Conservation (phyloP, 768 basidiomycete species). For the Termitomyces sp. region DNA sequence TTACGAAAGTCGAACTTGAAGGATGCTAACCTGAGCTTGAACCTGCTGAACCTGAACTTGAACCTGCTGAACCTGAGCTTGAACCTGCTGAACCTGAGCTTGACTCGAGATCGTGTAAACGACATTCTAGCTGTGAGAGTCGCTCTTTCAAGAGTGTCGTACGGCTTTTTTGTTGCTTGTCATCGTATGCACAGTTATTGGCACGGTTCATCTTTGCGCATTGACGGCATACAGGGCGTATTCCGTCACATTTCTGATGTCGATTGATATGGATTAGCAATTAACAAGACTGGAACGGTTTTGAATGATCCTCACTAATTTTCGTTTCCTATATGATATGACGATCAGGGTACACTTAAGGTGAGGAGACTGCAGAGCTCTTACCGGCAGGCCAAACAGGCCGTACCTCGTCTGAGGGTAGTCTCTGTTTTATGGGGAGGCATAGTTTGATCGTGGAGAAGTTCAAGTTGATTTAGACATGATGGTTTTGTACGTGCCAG, state of each 20-base stretch:
- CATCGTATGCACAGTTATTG: slow-evolving; percentile 53
- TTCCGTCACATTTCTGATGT: slow-evolving; percentile 56
- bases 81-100: slow-evolving; percentile 22
- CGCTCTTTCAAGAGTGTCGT: slow-evolving; percentile 56
- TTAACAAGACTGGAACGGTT: background rate
- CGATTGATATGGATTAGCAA: background rate
- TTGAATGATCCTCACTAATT: slow-evolving; percentile 27
- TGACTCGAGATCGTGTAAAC: slow-evolving; percentile 48
- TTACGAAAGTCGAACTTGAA: background rate
- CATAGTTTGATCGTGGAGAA: slow-evolving; percentile 5
- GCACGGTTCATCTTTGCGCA: slow-evolving; percentile 49
- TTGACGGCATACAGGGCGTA: slow-evolving; percentile 48
- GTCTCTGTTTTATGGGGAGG: slow-evolving; percentile 16
- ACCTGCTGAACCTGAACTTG: no score
- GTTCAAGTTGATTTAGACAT: background rate
- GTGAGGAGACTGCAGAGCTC: slow-evolving; percentile 4
- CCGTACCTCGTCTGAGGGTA: slow-evolving; percentile 33
- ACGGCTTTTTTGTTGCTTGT: slow-evolving; percentile 52
- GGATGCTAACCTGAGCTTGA: slow-evolving; percentile 1
- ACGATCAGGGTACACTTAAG: background rate
- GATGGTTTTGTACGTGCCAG: slow-evolving; percentile 4
- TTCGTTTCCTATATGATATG: slow-evolving; percentile 31
- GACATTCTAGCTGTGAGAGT: slow-evolving; percentile 44
- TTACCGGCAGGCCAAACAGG: slow-evolving; percentile 40
- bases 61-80: no score